Evolutionary conservation across 148 eudicot species (phyloP), one percentile per base, ranked within the genome.

Genomic region (Dianthus caryophyllus): DNA sequence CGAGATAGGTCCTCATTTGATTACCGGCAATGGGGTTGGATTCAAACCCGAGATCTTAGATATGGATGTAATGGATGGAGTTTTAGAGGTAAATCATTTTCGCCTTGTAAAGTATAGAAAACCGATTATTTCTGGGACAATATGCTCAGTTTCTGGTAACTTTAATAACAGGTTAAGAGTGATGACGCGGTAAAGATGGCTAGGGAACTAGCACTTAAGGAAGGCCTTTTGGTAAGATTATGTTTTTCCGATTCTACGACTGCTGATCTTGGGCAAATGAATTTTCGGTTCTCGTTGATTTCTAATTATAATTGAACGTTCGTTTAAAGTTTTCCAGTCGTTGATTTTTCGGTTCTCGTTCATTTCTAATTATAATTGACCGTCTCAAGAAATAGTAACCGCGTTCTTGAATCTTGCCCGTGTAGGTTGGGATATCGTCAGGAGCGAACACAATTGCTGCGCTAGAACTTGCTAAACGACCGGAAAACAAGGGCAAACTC

Each of bases 401-500:
- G 5, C 33, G 24, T 52, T 52, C 20, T 46, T 54, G 27, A 30
- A 41, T 52, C 20, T 46, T 54, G 27, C 22, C 31, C 71, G 3
- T 82, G 56, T 46, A 90, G 98, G 98, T 94, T 64, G 98, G 98
- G 56, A 94, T 94, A 75, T 90, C 98, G 54, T 94, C 98, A 9
- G 98, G 98, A 41, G 98, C 98, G 14, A 90, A 88, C 67, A 94
- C 98, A 36, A 82, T 94, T 71, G 98, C 98, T 15, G 98, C 98
- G 0, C 85, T 94, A 15, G 79, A 85, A 47, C 96, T 94, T 30
- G 98, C 98, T 15, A 77, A 70, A 43, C 87, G 82, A 77, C 97
- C 98, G 0, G 98, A 94, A 75, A 94, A 94, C 86, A 94, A 94
- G 70, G 98, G 98, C 78, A 94, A 94, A 75, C 98, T 94, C 61